A percentile compares a stretch with the other conserved stretches of the same genome.
Evolutionary conservation across 2,329 filamentous ascomycete genomes (phyloP).

Genomic region (Dactylonectria estremocensis): DNA sequence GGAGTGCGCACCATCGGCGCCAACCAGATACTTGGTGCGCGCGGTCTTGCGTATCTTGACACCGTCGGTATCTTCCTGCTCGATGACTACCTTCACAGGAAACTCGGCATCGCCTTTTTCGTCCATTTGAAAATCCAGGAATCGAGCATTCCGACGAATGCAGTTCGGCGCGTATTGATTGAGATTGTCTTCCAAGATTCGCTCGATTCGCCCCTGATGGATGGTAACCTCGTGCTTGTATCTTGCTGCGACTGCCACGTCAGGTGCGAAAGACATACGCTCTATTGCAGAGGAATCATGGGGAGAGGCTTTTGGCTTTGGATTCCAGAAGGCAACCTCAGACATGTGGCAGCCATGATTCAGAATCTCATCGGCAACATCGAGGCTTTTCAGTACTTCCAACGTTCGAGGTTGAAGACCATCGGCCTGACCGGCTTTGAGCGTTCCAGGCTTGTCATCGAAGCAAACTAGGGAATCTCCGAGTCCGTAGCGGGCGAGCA

Average conservation of each 20-base stretch:
- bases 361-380: slow-evolving; percentile 10
- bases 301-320: background rate
- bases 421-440: slow-evolving; percentile 14
- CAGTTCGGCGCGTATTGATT: slow-evolving; percentile 1
- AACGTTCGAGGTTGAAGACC: slow-evolving; percentile 15
- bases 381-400: slow-evolving; percentile 12
- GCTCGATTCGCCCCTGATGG: slow-evolving; percentile 13
- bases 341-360: slow-evolving; percentile 17
- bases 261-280: slow-evolving; percentile 8
- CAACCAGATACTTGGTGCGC: slow-evolving; percentile 30
- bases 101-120: slow-evolving; percentile 3
- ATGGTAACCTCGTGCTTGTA: slow-evolving; percentile 11
- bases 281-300: background rate
- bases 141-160: slow-evolving; percentile 1
- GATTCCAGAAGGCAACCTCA: slow-evolving; percentile 16
- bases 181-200: slow-evolving; percentile 16
- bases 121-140: slow-evolving; percentile 10
- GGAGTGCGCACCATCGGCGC: slow-evolving; percentile 46
- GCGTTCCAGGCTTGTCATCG: slow-evolving; percentile 9
- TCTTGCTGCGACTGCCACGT: slow-evolving; percentile 4
- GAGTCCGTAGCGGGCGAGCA: slow-evolving; percentile 13
- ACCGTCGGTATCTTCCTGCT: slow-evolving; percentile 1
- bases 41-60: background rate
- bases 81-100: slow-evolving; percentile 3
- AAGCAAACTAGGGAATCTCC: slow-evolving; percentile 6